phyloP scores from a whole-genome alignment of 2,329 filamentous ascomycete species.

The Aspergillus aculeatinus region DNA sequence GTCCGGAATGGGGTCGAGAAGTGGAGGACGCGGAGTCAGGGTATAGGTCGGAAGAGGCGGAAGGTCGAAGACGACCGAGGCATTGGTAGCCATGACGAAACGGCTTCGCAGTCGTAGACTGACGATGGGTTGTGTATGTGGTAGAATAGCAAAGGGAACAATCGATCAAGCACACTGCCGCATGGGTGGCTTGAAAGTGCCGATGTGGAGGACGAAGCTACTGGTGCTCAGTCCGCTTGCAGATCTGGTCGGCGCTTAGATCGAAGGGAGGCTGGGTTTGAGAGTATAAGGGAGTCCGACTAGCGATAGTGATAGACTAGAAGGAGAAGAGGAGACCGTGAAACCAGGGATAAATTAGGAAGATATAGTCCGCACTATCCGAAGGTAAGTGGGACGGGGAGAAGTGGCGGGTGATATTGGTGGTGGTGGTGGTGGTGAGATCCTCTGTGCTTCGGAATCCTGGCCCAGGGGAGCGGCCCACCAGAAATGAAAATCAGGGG shows the following conservation, averaged over 20 bases:
- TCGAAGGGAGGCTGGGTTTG: background rate
- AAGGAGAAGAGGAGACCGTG: background rate
- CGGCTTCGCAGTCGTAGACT: constrained; percentile 1
- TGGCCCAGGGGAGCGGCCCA: constrained; percentile 12
- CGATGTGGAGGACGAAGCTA: background rate
- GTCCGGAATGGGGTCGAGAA: constrained; percentile 78
- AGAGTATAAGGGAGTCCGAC: background rate
- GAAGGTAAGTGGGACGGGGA: background rate
- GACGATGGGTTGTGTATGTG: constrained; percentile 1
- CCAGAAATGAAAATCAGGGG: constrained; percentile 16
- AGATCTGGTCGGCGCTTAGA: background rate
- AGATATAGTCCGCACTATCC: background rate
- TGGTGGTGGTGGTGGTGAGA: constrained; percentile 7
- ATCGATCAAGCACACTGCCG: background rate
- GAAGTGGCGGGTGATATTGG: constrained; percentile 1
- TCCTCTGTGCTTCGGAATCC: constrained; percentile 7
- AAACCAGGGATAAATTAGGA: background rate
- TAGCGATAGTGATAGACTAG: background rate
- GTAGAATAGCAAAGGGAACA: constrained; percentile 5
- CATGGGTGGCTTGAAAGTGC: constrained; percentile 7
- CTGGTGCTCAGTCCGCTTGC: background rate
- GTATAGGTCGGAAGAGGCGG: constrained; percentile 85
- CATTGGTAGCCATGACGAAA: constrained; percentile 35
- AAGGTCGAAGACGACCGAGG: constrained; percentile 54
- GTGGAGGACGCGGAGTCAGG: constrained; percentile 65